Base-by-base conservation (phyloP, 2,329 filamentous ascomycete genomes). In the Sporothrix protearum region DNA sequence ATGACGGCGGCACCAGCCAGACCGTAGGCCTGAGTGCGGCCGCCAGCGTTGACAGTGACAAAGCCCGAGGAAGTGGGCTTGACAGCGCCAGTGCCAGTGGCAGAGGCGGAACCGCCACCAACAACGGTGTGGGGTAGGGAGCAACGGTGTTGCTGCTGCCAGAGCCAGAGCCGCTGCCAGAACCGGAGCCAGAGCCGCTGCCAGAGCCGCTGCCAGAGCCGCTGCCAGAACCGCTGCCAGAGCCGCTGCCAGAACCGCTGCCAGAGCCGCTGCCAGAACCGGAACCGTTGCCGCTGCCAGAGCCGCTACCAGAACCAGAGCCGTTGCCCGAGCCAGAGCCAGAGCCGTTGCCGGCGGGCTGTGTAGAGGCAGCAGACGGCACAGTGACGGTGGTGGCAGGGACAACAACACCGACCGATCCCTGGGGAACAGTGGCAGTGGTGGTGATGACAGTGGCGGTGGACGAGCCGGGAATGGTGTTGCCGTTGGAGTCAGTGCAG, bases 351-450 rank as follows among this genome's bases (percentile, higher is more conserved):
- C 28, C 12, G 7, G 55, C 39, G 36, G 75, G 25, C 57, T 76
- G 73, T 36, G 76, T 76, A 59, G 76, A 75, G n/a, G 78, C 73
- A 49, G 72, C 75, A 9, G 69, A 39, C 39, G 69, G 14, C 10
- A 53, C 9, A 9, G 83, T 80, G 70, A 81, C 79, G n/a, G 80
- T 81, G 36, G 83, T 79, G 51, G 84, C 77, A 49, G 70, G 59
- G 57, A 64, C 47, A 9, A 36, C 19, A n/a, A 53, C 64, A n/a
- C 33, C 22, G 6, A 36, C 51, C 16, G 63, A 39, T 10, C 10
- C 19, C 22, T 85, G 79, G 57, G 87, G 87, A 33, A 88, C 83
- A 64, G 83, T 83, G 72, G 88, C 75, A 76, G 83, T 81, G 73
- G 84, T 84, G 77, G 80, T 80, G 76, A 84, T 76, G 71, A 79